phyloP scores from a whole-genome alignment of 108 stramenopile species.

The Skeletonema costatum region DNA sequence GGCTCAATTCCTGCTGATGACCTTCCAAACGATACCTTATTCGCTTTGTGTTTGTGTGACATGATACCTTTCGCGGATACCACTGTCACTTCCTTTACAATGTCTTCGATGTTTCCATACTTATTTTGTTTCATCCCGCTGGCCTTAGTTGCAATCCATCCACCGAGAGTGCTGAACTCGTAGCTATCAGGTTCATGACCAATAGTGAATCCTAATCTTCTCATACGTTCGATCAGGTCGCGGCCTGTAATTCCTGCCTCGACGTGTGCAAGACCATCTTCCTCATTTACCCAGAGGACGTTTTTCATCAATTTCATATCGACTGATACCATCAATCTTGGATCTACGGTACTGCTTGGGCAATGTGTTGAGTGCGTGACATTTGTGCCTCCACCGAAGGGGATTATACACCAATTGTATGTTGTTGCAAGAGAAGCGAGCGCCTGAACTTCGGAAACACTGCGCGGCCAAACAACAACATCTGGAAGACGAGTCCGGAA shows the following conservation, averaged over 20 bases:
- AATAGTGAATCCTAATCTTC: conserved; percentile 84
- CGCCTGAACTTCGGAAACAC: conserved; percentile 53
- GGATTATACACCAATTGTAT: conserved; percentile 86
- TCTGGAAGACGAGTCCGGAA: conserved; percentile 72
- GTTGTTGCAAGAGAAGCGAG: conserved; percentile 60
- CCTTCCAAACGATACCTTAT: conserved; percentile 61
- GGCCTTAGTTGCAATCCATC: conserved; percentile 97
- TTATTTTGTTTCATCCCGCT: conserved; percentile 95
- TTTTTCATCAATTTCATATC: conserved; percentile 87
- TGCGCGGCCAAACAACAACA: conserved; percentile 76
- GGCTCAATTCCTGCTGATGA: conserved; percentile 83
- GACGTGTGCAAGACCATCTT: conserved; percentile 85
- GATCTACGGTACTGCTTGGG: conserved; percentile 63
- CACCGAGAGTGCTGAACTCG: conserved; percentile 95
- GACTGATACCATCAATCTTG: conserved; percentile 86
- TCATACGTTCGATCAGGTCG: conserved; percentile 68
- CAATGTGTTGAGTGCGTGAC: conserved; percentile 87
- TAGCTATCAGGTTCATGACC: conserved; percentile 96
- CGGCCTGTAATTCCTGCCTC: conserved; percentile 90
- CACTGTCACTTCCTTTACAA: conserved; percentile 81
- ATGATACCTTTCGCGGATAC: conserved; percentile 65
- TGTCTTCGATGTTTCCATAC: conserved; percentile 97
- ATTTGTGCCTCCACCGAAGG: conserved; percentile 95
- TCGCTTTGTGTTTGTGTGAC: conserved; percentile 49
- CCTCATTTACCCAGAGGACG: conserved; percentile 83